Conservation (phyloP, 495 filamentous ascomycete genomes). For the Penicillium verhagenii region DNA sequence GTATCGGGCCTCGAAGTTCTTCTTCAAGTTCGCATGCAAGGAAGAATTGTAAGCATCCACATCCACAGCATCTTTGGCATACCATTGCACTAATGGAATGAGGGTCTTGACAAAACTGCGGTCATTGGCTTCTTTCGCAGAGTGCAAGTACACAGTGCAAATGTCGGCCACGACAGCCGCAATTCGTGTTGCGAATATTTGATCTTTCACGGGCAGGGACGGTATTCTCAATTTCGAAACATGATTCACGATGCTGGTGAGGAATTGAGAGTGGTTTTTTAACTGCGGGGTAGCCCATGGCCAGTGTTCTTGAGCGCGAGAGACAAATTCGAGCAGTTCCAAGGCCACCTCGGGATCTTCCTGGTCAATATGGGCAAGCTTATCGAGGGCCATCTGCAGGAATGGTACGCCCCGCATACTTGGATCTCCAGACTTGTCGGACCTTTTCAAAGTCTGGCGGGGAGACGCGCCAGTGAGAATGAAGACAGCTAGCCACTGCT, state of each 20-base stretch:
- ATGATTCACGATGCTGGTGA: constrained; percentile 65
- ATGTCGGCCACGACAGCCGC: constrained; percentile 82
- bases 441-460: constrained; percentile 63
- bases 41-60: constrained; percentile 79
- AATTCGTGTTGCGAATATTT: constrained; percentile 63
- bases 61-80: constrained; percentile 67
- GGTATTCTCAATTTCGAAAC: constrained; percentile 60
- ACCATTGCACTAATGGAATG: constrained; percentile 72
- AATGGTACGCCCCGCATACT: constrained; percentile 59
- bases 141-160: constrained; percentile 87
- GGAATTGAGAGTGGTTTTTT: constrained; percentile 68
- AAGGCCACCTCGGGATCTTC: constrained; percentile 61
- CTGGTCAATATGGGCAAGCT: constrained; percentile 64
- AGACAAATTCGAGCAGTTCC: constrained; percentile 81
- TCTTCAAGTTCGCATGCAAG: constrained; percentile 77
- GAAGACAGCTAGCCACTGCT: constrained; percentile 94
- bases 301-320: constrained; percentile 85
- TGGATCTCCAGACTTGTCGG: constrained; percentile 34
- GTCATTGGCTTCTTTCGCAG: constrained; percentile 69
- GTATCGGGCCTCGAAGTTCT: constrained; percentile 80
- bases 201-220: constrained; percentile 39
- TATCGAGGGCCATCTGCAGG: constrained; percentile 70
- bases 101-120: constrained; percentile 64
- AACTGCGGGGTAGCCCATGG: constrained; percentile 81
- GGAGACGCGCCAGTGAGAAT: constrained; percentile 86